phyloP scores from a whole-genome alignment of 2,329 filamentous ascomycete species.

The Dactylellina leptospora region DNA sequence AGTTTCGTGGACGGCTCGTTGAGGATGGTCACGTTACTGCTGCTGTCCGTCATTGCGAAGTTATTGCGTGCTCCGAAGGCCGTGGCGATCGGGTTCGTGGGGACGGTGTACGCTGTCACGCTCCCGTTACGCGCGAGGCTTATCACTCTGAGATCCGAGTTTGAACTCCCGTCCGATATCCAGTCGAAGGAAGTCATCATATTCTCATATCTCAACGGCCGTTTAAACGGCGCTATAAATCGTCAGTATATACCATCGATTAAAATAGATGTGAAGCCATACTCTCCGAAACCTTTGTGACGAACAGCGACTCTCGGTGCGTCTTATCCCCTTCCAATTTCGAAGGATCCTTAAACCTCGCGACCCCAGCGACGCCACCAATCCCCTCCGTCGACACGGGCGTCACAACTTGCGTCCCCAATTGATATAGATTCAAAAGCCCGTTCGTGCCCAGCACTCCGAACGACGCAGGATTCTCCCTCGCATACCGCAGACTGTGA shows the following conservation, averaged over 20 bases:
- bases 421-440: conserved; percentile 55
- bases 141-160: conserved; percentile 43
- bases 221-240: conserved; percentile 43
- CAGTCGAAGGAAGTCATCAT: conserved; percentile 57
- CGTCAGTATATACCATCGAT: not conserved
- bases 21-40: conserved; percentile 23
- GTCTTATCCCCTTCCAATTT: conserved; percentile 44
- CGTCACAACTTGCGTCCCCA: conserved; percentile 43
- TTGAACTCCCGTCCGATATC: conserved; percentile 53
- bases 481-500: conserved; percentile 55
- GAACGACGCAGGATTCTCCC: conserved; percentile 55
- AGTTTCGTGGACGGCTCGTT: conserved; percentile 50
- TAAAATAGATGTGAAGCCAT: not conserved
- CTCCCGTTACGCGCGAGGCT: conserved; percentile 52
- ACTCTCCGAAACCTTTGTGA: conserved; percentile 55
- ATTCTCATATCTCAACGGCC: conserved; percentile 38
- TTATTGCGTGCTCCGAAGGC: conserved; percentile 48
- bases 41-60: conserved; percentile 43
- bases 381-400: conserved; percentile 48
- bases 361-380: conserved; percentile 45
- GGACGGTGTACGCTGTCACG: conserved; percentile 43
- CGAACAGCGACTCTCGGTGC: conserved; percentile 52
- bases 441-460: conserved; percentile 55
- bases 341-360: conserved; percentile 47
- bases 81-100: conserved; percentile 35